Evolutionary conservation across 768 basidiomycete genomes (phyloP).

Genomic region (Multifurca ochricompacta): DNA sequence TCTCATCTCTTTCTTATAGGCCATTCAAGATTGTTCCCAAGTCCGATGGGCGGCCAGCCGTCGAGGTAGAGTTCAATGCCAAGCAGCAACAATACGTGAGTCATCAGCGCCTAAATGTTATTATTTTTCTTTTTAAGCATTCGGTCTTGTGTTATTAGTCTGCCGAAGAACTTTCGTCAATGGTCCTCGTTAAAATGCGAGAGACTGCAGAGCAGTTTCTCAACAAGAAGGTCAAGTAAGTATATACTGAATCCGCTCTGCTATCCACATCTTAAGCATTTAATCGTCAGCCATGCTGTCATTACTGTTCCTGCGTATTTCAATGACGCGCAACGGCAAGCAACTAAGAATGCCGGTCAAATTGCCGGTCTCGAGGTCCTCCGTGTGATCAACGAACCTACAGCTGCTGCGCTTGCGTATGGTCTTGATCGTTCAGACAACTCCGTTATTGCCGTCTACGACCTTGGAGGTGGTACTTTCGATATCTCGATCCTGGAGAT

Average conservation of each 20-base stretch:
- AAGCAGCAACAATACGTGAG: slow-evolving; percentile 75
- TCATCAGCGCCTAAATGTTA: slow-evolving; percentile 20
- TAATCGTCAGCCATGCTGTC: slow-evolving; percentile 62
- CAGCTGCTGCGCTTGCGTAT: slow-evolving; percentile 96
- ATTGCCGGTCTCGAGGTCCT: slow-evolving; percentile 97
- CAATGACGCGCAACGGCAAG: slow-evolving; percentile 99
- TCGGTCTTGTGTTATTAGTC: slow-evolving; percentile 48
- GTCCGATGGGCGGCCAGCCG: slow-evolving; percentile 67
- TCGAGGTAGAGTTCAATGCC: slow-evolving; percentile 79
- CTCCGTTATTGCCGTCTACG: slow-evolving; percentile 94
- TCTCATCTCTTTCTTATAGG: slow-evolving; percentile 33
- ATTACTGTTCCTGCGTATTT: slow-evolving; percentile 98
- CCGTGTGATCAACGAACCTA: slow-evolving; percentile 98
- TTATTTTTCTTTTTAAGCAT: not conserved
- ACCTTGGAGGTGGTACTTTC: slow-evolving; percentile 97
- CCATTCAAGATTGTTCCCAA: slow-evolving; percentile 74
- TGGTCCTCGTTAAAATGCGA: slow-evolving; percentile 89
- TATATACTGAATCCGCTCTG: slow-evolving; percentile 21
- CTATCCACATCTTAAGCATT: not conserved
- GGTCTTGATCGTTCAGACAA: slow-evolving; percentile 80
- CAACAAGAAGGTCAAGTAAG: slow-evolving; percentile 91
- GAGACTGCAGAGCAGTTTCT: slow-evolving; percentile 92
- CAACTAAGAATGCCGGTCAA: slow-evolving; percentile 95
- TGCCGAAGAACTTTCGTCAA: slow-evolving; percentile 78
- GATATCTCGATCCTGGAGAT: slow-evolving; percentile 99